phyloP scores from a whole-genome alignment of 345 rosid species.

The Pugionium cornutum region DNA sequence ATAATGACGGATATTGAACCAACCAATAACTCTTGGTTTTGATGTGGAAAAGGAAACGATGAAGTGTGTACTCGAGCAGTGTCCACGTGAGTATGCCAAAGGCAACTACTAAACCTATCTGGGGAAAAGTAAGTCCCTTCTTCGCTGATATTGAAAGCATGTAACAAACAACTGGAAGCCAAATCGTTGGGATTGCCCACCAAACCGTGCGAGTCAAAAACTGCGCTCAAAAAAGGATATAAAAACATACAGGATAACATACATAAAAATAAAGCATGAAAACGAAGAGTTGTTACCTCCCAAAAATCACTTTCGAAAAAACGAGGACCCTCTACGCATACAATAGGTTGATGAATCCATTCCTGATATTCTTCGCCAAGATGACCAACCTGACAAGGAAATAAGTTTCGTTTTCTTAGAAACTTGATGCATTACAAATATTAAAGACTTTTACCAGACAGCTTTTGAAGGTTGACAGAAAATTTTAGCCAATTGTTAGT shows the following conservation, averaged over 20 bases:
- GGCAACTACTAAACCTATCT: conserved; percentile 55
- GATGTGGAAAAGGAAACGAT: conserved; percentile 95
- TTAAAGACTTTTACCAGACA: not conserved
- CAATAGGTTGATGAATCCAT: conserved; percentile 99
- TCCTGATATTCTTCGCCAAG: conserved; percentile 93
- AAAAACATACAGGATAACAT: conserved; percentile 9
- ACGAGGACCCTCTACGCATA: conserved; percentile 86
- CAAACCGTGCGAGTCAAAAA: conserved; percentile 87
- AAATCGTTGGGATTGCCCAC: conserved; percentile 93
- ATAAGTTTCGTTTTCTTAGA: not conserved
- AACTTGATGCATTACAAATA: not conserved
- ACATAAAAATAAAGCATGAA: not conserved
- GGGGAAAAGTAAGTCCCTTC: conserved; percentile 63
- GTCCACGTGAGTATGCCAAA: conserved; percentile 84
- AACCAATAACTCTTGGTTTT: conserved; percentile 85
- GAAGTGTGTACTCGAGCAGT: conserved; percentile 80
- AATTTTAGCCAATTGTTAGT: not conserved
- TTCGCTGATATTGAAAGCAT: conserved; percentile 56
- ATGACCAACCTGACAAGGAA: conserved; percentile 79
- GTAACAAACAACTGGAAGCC: conserved; percentile 85
- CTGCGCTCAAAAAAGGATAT: conserved; percentile 45
- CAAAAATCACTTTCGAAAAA: conserved; percentile 81
- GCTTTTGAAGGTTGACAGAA: not conserved
- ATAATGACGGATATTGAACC: conserved; percentile 29
- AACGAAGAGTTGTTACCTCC: conserved; percentile 67